Base-by-base conservation (phyloP, 192 early-diverging fungal species). In the Coemansia sp. region DNA sequence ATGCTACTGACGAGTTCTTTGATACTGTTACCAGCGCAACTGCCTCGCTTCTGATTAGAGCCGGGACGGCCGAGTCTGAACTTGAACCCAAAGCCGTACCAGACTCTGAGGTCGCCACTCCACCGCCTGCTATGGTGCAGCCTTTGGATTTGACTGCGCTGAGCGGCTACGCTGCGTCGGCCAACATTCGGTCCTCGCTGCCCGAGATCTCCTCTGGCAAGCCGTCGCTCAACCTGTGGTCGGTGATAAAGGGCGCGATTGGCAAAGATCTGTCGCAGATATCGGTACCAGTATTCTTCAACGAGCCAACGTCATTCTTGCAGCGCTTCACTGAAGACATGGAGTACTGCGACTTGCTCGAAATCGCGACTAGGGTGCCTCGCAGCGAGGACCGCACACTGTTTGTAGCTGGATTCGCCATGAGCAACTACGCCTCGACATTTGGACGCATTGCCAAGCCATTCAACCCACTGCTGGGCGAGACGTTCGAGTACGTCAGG, bases 401-500 rank as follows among this genome's bases (percentile, higher is more conserved):
- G 76, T 90, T 91, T 71, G 90, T 96, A 55, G 90, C 87, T 1
- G 94, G 91, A 1, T 96, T 91, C 72, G 94, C 93, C 3, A 92
- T 96, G 91, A 91, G 90, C 71, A 93, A 92, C 80, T 91, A 90
- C 50, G 91, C 91, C 9, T 91, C 88, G 38, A 93, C 92, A 5
- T 86, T 89, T 46, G 91, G 91, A 2, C 84, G 93, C 38, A 85
- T 90, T n/a, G 89, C 87, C 44, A 95, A 95, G 80, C 94, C 94
- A 2, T 95, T 95, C 82, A 95, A 95, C 74, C 93, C 94, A 10
- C 68, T 95, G 61, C 79, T 95, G 78, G 94, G 94, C 41, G 94
- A 96, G 74, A 96, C 94, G 1, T 96, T 86, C 68, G 94, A 96
- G 85, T 88, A 92, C 59, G 89, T 93, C 46, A 78, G 89, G 27